Base-by-base conservation (phyloP, 2,329 filamentous ascomycete species). In the Sporothrix luriei region DNA sequence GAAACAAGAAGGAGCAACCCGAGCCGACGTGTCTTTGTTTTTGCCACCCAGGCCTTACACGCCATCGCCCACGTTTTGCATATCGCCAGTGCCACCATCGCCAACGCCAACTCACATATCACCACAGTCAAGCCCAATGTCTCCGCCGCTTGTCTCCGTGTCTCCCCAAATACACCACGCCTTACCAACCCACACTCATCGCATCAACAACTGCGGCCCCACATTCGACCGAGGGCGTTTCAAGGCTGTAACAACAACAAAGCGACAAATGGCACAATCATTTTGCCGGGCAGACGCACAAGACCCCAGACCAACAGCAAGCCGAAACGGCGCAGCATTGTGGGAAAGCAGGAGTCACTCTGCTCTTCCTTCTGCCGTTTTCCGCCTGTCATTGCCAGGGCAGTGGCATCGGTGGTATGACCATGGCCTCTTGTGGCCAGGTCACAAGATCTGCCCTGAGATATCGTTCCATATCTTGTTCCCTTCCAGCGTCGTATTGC, bases 51-150 rank as follows among this genome's bases (percentile, higher is more conserved):
- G 55, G 11, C 33, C 33, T 19, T 40, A 33, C 19, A 21, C 19
- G 29, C 16, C 55, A 40, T 43, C 33, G 55, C n/a, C 55, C 19
- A 14, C 33, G 33, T 43, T 43, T 24, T 61, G 55, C 55, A 61
- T 33, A 40, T 61, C 55, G 38, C 10, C 11, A 43, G 33, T 38
- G 55, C 55, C 55, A 43, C 55, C 55, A 61, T 43, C 33, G 55
- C 43, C 55, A 61, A 61, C 55, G 38, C 33, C 55, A 61, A 24
- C 33, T 61, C 55, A 24, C 40, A 43, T 61, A n/a, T 43, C 55
- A 61, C 33, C 55, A 61, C 55, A 10, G 26, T 38, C 26, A 16
- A 29, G 52, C 52, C 52, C 19, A 55, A 55, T 24, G n/a, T 43
- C 55, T 16, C n/a, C 11, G 55, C 55, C 55, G 24, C 11, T 19